These are phyloP conservation scores for Tritrichomonas foetus DNA, from an alignment of 208 protist species.

Conservation along the genomic window DNA sequence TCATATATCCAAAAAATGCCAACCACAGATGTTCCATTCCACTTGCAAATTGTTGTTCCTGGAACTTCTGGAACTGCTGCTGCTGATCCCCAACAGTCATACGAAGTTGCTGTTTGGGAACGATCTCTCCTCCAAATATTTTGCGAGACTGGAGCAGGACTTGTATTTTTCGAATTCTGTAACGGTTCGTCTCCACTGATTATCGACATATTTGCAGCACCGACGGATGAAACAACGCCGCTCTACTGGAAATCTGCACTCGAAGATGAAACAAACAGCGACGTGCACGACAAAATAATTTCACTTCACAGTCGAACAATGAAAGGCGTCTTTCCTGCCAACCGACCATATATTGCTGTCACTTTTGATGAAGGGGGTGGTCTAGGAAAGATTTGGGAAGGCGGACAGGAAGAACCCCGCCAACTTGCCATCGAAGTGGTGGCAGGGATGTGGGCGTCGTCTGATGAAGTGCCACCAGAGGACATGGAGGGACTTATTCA, in stretches of 20 bases:
- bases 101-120: background rate
- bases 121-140: background rate
- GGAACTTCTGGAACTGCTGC: background rate
- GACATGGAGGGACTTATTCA: background rate
- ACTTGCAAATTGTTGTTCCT: background rate
- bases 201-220: background rate
- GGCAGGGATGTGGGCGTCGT: background rate
- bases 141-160: background rate
- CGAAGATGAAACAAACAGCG: background rate
- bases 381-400: background rate
- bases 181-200: background rate
- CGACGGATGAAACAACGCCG: background rate
- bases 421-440: background rate
- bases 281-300: background rate
- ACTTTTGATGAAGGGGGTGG: background rate
- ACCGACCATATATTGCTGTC: background rate
- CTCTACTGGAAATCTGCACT: background rate
- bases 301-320: background rate
- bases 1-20: background rate
- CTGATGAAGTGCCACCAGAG: background rate
- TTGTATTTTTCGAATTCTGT: conserved; percentile 4
- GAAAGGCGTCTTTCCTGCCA: background rate
- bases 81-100: background rate
- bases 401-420: background rate
- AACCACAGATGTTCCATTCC: background rate